phyloP scores from a whole-genome alignment of 208 protist species.

The Acanthamoeba healyi region DNA sequence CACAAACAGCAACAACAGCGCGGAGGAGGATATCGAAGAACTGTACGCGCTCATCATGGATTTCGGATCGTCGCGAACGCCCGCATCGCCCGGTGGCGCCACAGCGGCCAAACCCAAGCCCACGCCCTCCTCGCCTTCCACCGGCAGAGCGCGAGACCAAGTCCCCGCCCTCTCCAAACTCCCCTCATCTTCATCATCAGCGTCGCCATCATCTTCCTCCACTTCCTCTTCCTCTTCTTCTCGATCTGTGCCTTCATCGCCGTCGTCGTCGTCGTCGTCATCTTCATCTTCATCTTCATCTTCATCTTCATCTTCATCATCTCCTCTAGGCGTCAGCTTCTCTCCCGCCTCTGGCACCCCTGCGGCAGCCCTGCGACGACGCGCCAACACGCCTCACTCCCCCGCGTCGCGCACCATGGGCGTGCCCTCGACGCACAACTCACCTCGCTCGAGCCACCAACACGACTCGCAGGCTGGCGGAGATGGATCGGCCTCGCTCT shows the following conservation, averaged over 20 bases:
- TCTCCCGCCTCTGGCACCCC: not conserved
- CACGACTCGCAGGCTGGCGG: too few relatives aligned
- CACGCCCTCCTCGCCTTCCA: not conserved
- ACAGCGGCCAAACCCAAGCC: not conserved
- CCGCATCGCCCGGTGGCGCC: not conserved
- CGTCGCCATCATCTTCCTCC: not conserved
- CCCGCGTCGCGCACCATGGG: too few relatives aligned
- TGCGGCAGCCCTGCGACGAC: too few relatives aligned
- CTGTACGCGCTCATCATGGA: conserved; percentile 2
- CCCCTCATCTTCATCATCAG: not conserved
- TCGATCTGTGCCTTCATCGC: too few relatives aligned
- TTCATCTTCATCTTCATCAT: too few relatives aligned
- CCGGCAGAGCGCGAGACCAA: not conserved
- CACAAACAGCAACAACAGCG: not conserved
- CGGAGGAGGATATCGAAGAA: not conserved
- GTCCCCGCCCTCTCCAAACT: not conserved
- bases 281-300: too few relatives aligned
- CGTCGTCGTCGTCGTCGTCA: too few relatives aligned
- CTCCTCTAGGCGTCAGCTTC: too few relatives aligned
- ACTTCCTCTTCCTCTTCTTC: not conserved
- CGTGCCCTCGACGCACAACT: too few relatives aligned
- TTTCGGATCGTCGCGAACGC: not conserved
- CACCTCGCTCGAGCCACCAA: too few relatives aligned
- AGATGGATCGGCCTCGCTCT: too few relatives aligned
- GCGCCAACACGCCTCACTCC: too few relatives aligned